Conservation (phyloP, 2,329 filamentous ascomycete genomes). For the Saccharata proteae region DNA sequence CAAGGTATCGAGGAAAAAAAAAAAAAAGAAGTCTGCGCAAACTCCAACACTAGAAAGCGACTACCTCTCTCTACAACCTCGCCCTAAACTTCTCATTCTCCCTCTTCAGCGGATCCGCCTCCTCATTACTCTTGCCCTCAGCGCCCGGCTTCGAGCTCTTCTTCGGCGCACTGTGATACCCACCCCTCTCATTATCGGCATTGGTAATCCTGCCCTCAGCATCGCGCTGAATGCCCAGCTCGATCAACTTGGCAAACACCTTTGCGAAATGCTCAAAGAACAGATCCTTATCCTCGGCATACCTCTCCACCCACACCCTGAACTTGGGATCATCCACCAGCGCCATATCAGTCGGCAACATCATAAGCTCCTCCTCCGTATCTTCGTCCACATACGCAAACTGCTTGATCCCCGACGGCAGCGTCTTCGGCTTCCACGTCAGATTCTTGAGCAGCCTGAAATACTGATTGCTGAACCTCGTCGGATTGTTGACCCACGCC, state of each 20-base stretch:
- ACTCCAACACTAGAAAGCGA: background rate
- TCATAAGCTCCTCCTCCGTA: slow-evolving; percentile 47
- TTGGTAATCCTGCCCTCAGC: slow-evolving; percentile 41
- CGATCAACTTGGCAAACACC: slow-evolving; percentile 48
- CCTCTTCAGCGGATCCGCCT: slow-evolving; percentile 29
- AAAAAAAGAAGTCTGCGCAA: no score
- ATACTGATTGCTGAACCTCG: slow-evolving; percentile 46
- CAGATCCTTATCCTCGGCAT: slow-evolving; percentile 47
- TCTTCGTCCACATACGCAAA: slow-evolving; percentile 50
- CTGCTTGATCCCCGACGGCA: slow-evolving; percentile 42
- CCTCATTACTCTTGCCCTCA: slow-evolving; percentile 23
- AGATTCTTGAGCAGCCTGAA: slow-evolving; percentile 40
- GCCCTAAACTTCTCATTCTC: slow-evolving; percentile 28
- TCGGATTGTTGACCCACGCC: slow-evolving; percentile 49
- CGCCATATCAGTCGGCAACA: slow-evolving; percentile 53
- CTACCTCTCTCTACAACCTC: slow-evolving; percentile 26
- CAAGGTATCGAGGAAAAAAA: no score
- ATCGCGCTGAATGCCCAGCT: slow-evolving; percentile 48
- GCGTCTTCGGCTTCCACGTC: slow-evolving; percentile 43
- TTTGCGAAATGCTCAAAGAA: slow-evolving; percentile 50
- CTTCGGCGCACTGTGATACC: slow-evolving; percentile 45
- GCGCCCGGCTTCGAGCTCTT: slow-evolving; percentile 33
- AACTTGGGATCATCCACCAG: slow-evolving; percentile 43
- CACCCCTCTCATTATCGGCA: slow-evolving; percentile 44
- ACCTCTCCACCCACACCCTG: slow-evolving; percentile 43